A percentile compares a stretch with the other conserved stretches of the same genome.
Evolutionary conservation across 2,329 filamentous ascomycete genomes (phyloP).

Genomic region (Colletotrichum noveboracense): DNA sequence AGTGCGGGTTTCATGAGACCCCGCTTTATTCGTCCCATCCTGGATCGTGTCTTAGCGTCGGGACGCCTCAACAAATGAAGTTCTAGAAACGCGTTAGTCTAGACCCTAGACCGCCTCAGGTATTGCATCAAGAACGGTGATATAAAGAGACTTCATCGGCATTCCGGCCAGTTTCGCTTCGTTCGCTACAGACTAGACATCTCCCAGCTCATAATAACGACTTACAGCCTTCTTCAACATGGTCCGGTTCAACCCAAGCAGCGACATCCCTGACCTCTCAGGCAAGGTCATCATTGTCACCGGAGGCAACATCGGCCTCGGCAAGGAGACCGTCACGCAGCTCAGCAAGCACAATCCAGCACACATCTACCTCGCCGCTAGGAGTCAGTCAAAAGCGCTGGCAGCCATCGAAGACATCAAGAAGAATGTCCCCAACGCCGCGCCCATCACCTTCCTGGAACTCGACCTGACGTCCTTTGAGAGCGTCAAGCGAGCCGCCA

Average conservation of each 20-base stretch:
- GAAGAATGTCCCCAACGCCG: slow-evolving; percentile 20
- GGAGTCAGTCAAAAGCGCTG: slow-evolving; percentile 30
- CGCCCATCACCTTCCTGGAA: slow-evolving; percentile 36
- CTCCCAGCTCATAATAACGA: not conserved
- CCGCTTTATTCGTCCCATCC: not conserved
- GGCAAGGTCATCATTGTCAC: slow-evolving; percentile 34
- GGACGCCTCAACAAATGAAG: not conserved
- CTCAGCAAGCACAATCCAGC: slow-evolving; percentile 19
- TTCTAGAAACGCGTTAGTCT: not conserved
- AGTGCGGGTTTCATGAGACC: not conserved
- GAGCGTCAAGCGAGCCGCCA: slow-evolving; percentile 46
- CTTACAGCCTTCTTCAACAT: not conserved
- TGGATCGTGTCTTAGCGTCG: not conserved
- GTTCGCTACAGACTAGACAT: not conserved
- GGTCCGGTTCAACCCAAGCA: slow-evolving; percentile 8
- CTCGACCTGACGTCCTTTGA: slow-evolving; percentile 50
- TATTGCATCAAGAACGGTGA: not conserved
- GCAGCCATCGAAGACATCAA: slow-evolving; percentile 42
- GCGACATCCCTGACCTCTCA: slow-evolving; percentile 16
- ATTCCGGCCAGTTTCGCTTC: not conserved
- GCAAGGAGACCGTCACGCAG: slow-evolving; percentile 24
- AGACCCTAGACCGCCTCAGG: not conserved
- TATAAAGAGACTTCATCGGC: not conserved
- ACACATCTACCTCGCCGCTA: slow-evolving; percentile 18
- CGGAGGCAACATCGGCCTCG: slow-evolving; percentile 29